phyloP scores from a whole-genome alignment of 1,139 yeast genomes.

The Hyphopichia pseudoburtonii region DNA sequence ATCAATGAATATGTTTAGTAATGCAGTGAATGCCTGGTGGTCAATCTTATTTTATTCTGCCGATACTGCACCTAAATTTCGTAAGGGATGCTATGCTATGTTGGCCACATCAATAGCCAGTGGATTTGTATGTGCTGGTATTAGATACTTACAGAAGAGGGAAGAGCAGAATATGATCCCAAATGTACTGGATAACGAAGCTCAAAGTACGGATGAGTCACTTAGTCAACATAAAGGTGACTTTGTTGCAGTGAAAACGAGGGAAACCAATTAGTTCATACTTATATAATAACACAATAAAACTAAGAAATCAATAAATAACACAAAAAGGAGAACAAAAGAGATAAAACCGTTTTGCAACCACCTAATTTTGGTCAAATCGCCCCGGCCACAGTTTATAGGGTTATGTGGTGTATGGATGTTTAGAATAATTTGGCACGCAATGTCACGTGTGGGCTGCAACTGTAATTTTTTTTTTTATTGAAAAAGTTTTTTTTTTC shows the following conservation, averaged over 20 bases:
- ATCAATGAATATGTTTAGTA: slow-evolving; percentile 63
- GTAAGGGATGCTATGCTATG: slow-evolving; percentile 57
- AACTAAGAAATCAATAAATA: too few species aligned
- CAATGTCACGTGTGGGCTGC: not conserved
- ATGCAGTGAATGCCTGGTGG: slow-evolving; percentile 68
- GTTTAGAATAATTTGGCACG: not conserved
- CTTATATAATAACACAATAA: too few species aligned
- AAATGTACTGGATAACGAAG: slow-evolving; percentile 4
- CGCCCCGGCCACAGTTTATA: too few species aligned
- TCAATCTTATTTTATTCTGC: slow-evolving; percentile 52
- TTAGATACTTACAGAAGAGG: slow-evolving; percentile 37
- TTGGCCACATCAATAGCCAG: slow-evolving; percentile 46
- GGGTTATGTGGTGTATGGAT: slow-evolving; percentile 2
- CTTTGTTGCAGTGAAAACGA: not conserved
- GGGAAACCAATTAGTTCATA: too few species aligned
- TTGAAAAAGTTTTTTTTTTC: not conserved
- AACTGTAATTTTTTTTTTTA: slow-evolving; percentile 1
- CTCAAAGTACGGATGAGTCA: too few species aligned
- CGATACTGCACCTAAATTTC: slow-evolving; percentile 48
- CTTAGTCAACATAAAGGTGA: too few species aligned
- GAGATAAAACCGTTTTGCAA: too few species aligned
- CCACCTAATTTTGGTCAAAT: too few species aligned
- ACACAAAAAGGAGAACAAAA: too few species aligned
- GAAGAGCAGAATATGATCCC: slow-evolving; percentile 14
- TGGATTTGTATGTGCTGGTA: slow-evolving; percentile 26